Evolutionary conservation across 164 flowering plant species (phyloP), one percentile per base, ranked within the genome.

Genomic region (Houttuynia cordata): DNA sequence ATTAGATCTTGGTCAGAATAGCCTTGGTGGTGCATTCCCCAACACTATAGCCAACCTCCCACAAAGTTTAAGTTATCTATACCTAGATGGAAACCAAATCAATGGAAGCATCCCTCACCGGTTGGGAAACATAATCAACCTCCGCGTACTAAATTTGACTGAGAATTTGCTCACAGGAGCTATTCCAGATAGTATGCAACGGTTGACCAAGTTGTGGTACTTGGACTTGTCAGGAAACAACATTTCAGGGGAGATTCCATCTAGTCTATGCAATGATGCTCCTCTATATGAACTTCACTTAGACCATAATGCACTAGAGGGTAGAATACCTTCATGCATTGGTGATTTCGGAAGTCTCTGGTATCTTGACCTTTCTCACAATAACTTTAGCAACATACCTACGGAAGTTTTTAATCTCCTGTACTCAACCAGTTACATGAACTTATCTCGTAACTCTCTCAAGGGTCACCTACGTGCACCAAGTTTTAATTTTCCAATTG

Each of bases 101-200:
- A 34, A 10, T 34, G 77, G 84, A 49, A 56, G 13, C n/a, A 76
- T 80, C 17, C 78, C 81, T 14, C 0, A 24, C 6, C 70, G 69
- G 21, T 60, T 83, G 10, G 73, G 51, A 4, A 78, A 76, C 15
- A 72, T 79, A 15, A 60, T 57, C 8, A 64, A 62, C 39, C 64
- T 83, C 45, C 22, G 0, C 0, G 0, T 0, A 0, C 39, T 81
- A 14, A 41, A 25, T 2, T 0, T 78, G 20, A 14, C 21, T 7
- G 0, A 24, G 0, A 75, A 77, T 62, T 22, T 39, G 1, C 24
- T 80, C 0, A 40, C 57, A 0, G 81, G 84, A 10, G n/a, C 22
- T 10, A 78, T 77, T 53, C 81, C 76, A 6, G 0, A 8, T 0
- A 14, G 20, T 1, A 57, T 77, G 7, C 73, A 78, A 1, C 68